Evolutionary conservation across 2,329 filamentous ascomycete species (phyloP).

Genomic region (Tolypocladium tropicale): DNA sequence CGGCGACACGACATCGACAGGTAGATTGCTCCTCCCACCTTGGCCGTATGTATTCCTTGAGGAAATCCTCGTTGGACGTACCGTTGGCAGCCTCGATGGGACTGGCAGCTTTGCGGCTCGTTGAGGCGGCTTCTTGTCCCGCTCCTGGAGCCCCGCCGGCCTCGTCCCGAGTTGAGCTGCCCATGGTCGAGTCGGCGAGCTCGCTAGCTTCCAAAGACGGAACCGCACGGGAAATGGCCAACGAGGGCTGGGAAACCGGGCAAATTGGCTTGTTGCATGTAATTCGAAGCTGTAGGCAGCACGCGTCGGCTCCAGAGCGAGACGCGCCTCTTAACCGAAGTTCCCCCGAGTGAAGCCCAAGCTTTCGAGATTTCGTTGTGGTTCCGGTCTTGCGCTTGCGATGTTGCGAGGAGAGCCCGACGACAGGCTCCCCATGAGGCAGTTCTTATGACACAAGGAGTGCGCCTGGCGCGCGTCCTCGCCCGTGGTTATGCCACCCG

Average conservation of each 20-base stretch:
- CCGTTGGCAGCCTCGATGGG: slow-evolving; percentile 38
- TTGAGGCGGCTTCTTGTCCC: background rate
- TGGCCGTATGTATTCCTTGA: slow-evolving; percentile 34
- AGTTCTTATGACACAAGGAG: slow-evolving; percentile 14
- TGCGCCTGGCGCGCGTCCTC: slow-evolving; percentile 13
- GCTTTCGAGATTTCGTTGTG: background rate
- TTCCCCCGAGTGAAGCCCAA: slow-evolving; percentile 7
- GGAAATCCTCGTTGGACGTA: slow-evolving; percentile 37
- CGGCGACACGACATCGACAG: background rate
- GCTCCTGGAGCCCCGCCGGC: background rate
- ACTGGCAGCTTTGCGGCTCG: slow-evolving; percentile 8
- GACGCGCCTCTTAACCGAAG: slow-evolving; percentile 5
- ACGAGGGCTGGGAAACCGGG: background rate
- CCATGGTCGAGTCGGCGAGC: background rate
- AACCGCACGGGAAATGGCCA: background rate
- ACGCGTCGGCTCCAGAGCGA: background rate
- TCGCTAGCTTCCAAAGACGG: background rate
- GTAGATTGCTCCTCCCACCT: too few relatives aligned
- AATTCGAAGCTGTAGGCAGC: background rate
- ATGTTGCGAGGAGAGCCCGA: background rate
- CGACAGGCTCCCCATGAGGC: slow-evolving; percentile 7
- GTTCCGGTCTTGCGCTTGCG: background rate
- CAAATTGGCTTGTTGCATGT: too few relatives aligned
- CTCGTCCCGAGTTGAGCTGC: background rate
- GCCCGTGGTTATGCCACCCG: slow-evolving; percentile 25